Evolutionary conservation across 164 flowering plant genomes (phyloP).

Genomic region (Chimonanthus salicifolius): DNA sequence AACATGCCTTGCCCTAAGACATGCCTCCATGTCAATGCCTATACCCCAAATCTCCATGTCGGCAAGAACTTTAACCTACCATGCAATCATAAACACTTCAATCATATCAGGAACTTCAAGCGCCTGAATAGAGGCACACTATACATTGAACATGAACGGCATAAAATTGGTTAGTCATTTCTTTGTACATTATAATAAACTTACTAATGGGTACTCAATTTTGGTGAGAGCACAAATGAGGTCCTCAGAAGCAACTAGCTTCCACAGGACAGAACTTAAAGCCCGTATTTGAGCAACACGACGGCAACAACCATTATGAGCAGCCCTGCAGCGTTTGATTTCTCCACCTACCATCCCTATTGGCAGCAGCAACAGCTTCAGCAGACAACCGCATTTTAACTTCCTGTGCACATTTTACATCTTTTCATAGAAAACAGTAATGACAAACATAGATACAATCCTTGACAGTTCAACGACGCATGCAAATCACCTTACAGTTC

Average conservation of each 20-base stretch:
- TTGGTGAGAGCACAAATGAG: constrained; percentile 54
- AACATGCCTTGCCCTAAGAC: constrained; percentile 63
- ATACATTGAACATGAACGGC: neutral
- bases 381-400: constrained; percentile 74
- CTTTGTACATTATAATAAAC: neutral
- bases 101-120: neutral
- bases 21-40: constrained; percentile 93
- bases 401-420: constrained; percentile 43
- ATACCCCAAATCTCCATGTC: constrained; percentile 95
- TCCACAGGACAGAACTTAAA: constrained; percentile 69
- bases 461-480: neutral
- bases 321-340: constrained; percentile 93
- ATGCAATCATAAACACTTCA: neutral
- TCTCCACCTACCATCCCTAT: constrained; percentile 85
- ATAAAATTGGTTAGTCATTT: too few relatives aligned
- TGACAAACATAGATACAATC: neutral
- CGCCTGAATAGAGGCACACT: neutral
- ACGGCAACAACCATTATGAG: constrained; percentile 98
- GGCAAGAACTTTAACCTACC: constrained; percentile 83
- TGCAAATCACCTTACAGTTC: neutral
- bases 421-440: neutral
- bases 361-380: constrained; percentile 87
- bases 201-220: constrained; percentile 80
- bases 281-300: constrained; percentile 87
- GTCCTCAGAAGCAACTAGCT: constrained; percentile 69